Conservation (phyloP, 495 filamentous ascomycete genomes). For the Xylaria flabelliformis region DNA sequence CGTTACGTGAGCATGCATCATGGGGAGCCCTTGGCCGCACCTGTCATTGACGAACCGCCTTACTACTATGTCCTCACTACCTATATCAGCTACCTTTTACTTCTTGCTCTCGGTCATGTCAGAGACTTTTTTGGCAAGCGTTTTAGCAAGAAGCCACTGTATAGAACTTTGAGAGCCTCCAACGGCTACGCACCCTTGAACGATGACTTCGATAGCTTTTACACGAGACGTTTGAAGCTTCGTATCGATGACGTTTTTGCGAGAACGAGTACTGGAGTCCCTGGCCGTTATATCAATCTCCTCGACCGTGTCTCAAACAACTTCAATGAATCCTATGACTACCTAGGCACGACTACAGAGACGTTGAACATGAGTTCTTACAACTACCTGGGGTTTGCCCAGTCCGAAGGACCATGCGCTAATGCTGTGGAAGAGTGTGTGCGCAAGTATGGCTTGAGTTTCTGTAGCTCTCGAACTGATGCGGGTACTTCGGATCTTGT, state of each 20-base stretch:
- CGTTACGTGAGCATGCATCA: slow-evolving; percentile 85
- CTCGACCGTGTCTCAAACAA: slow-evolving; percentile 87
- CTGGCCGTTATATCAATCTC: slow-evolving; percentile 90
- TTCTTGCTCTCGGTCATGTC: slow-evolving; percentile 94
- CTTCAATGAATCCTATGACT: slow-evolving; percentile 84
- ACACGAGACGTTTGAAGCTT: slow-evolving; percentile 88
- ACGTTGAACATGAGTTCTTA: slow-evolving; percentile 98
- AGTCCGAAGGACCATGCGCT: slow-evolving; percentile 96
- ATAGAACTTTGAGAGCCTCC: slow-evolving; percentile 78
- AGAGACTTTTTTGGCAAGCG: slow-evolving; percentile 98
- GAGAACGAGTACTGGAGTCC: slow-evolving; percentile 88
- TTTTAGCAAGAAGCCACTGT: slow-evolving; percentile 79
- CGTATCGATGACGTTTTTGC: slow-evolving; percentile 97
- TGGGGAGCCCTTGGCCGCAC: slow-evolving; percentile 77
- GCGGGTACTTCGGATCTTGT: slow-evolving; percentile 87
- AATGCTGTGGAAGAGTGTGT: slow-evolving; percentile 88
- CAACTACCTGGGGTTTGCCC: slow-evolving; percentile 98
- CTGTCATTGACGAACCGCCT: slow-evolving; percentile 92
- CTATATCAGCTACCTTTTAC: slow-evolving; percentile 94
- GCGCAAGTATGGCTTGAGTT: slow-evolving; percentile 80
- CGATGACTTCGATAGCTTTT: slow-evolving; percentile 99
- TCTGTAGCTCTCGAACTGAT: slow-evolving; percentile 81
- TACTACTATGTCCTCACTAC: slow-evolving; percentile 97
- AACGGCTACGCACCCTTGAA: slow-evolving; percentile 97
- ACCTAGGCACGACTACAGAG: slow-evolving; percentile 90